Base-by-base conservation (phyloP, 306 rosid genomes). In the Hylodesmum podocarpum region DNA sequence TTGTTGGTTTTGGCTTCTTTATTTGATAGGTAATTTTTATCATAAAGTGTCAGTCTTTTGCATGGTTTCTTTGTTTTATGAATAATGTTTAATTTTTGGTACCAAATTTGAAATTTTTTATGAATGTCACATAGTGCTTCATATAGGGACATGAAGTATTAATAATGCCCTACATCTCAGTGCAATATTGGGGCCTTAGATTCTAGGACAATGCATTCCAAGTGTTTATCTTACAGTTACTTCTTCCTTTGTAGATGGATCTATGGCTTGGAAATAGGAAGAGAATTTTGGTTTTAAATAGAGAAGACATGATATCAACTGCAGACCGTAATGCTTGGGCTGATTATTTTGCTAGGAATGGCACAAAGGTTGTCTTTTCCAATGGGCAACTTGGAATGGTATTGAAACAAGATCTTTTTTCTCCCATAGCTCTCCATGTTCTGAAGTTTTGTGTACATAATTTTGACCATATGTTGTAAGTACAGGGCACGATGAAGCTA, bases 261-360 rank as follows among this genome's bases (percentile, higher is more conserved):
- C 70, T 59, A 47, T 94, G 97, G 97, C 88, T 92, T 44, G 96
- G 98, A 33, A 92, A 85, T 85, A 92, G 87, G 88, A 90, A 79
- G 87, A 90, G 97, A 83, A 81, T 94, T 76, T 69, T 94, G 92
- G 98, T 94, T 75, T 81, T 94, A 80, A 94, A 94, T 76, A 92
- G 98, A 81, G 98, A 92, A 85, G 98, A 94, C 86, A 94, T 94
- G 97, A 92, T 94, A 85, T 87, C 96, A 53, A 77, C 86, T 0
- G 90, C 84, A 40, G 98, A 94, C 78, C 89, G 96, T 57, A 90
- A 94, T 89, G 93, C 95, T 78, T 94, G 98, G 98, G 98, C 98
- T 1, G 72, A 84, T 27, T 87, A 92, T 88, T 94, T 82, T 86
- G 75, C 91, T 34, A 85, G 81, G 72, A 84, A 86, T 72, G 97